These are phyloP conservation scores for Vitis hybrid DNA, from an alignment of 177 flowering plant genomes.

Conservation along the genomic window DNA sequence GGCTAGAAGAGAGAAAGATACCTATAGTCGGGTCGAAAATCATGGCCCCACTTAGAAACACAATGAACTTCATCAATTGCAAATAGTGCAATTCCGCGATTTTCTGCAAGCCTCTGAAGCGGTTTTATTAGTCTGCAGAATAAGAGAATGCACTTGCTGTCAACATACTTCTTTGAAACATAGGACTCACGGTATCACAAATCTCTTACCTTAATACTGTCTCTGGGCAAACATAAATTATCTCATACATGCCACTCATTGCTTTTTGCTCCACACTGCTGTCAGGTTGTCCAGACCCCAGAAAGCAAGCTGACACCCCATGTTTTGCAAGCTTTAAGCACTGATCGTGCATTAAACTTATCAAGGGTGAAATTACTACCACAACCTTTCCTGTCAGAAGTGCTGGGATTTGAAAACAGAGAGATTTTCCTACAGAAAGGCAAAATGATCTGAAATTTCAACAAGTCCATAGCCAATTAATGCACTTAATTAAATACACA, in stretches of 20 bases:
- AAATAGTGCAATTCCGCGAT: slow-evolving; percentile 81
- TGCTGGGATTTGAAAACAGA: slow-evolving; percentile 94
- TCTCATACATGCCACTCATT: slow-evolving; percentile 67
- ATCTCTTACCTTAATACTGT: slow-evolving; percentile 62
- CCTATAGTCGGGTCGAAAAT: slow-evolving; percentile 94
- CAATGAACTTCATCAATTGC: slow-evolving; percentile 97
- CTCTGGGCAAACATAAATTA: slow-evolving; percentile 92
- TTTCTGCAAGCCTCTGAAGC: slow-evolving; percentile 79
- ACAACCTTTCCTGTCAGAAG: slow-evolving; percentile 84
- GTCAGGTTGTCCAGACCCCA: slow-evolving; percentile 93
- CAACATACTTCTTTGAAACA: neutral
- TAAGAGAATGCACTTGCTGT: neutral
- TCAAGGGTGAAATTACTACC: slow-evolving; percentile 86
- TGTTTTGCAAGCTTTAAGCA: slow-evolving; percentile 81
- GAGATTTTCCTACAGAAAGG: slow-evolving; percentile 73
- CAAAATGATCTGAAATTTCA: neutral
- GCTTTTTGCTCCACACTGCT: slow-evolving; percentile 73
- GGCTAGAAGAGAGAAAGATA: slow-evolving; percentile 15
- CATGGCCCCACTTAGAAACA: slow-evolving; percentile 98
- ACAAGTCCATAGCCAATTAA: no score
- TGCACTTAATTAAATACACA: neutral
- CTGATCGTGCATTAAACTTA: slow-evolving; percentile 97
- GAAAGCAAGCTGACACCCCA: slow-evolving; percentile 92
- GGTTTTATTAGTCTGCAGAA: slow-evolving; percentile 67
- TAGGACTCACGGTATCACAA: neutral